A percentile compares a stretch with the other conserved stretches of the same genome.
These are phyloP conservation scores for Carallia brachiata DNA, from an alignment of 345 rosid species.

Conservation along the genomic window DNA sequence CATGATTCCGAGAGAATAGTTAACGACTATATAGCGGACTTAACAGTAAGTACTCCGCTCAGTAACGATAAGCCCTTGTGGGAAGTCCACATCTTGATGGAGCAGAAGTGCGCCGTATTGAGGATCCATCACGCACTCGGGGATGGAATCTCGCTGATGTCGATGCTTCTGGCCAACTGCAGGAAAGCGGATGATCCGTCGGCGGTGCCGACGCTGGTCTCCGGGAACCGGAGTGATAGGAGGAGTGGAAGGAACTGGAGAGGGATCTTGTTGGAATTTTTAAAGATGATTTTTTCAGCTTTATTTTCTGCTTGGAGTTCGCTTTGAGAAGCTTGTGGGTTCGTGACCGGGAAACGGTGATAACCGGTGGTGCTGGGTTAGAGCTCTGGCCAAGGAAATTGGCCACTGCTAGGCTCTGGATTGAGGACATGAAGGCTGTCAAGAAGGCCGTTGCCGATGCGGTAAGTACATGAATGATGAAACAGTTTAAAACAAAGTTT, in stretches of 20 bases:
- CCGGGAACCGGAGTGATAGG: conserved; percentile 1
- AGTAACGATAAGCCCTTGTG: conserved; percentile 50
- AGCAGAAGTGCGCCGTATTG: conserved; percentile 34
- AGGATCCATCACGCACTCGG: conserved; percentile 62
- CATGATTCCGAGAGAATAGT: conserved; percentile 18
- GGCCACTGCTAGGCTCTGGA: conserved; percentile 44
- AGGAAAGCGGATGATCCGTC: conserved; percentile 34
- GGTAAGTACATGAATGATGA: conserved; percentile 26
- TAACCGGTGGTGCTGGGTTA: conserved; percentile 56
- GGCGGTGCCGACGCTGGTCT: conserved; percentile 24
- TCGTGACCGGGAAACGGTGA: conserved; percentile 38
- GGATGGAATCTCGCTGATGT: conserved; percentile 56
- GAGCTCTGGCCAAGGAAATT: conserved; percentile 67
- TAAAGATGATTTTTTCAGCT: conserved; percentile 36
- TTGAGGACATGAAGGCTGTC: conserved; percentile 54
- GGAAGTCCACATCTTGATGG: conserved; percentile 48
- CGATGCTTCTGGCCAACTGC: conserved; percentile 46
- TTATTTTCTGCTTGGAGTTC: conserved; percentile 38
- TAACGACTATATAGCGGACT: conserved; percentile 46
- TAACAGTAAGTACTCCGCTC: conserved; percentile 40
- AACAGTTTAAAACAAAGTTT: neutral
- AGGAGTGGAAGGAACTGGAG: conserved; percentile 17
- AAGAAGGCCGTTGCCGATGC: conserved; percentile 40
- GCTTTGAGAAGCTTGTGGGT: conserved; percentile 30
- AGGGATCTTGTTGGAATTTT: conserved; percentile 3